Base-by-base conservation (phyloP, 2,329 filamentous ascomycete species). In the Hansfordia pulvinata region DNA sequence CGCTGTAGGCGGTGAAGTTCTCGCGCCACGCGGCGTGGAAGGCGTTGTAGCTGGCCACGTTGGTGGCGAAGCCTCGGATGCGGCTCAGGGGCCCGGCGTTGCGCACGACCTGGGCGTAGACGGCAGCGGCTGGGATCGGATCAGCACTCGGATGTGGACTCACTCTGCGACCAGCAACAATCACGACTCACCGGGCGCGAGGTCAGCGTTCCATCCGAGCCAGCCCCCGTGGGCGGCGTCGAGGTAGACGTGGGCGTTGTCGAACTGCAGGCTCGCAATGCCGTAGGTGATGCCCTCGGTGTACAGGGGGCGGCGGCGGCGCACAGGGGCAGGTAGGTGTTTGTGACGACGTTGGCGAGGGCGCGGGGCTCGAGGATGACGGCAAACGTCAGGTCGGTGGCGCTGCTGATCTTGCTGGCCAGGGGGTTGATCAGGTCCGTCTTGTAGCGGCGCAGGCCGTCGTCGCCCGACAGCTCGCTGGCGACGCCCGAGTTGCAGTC, bases 331-430 rank as follows among this genome's bases (percentile, higher is more conserved):
- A 55, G 34, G 19, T 37, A 43, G 32, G 43, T 29, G 43, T 58
- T 59, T 14, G 56, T 59, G 21, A 60, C 44, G 8, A 53, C 29
- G 40, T 60, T 60, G 23, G 46, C 56, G 17, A 62, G 40, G 17
- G 53, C 53, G 36, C 61, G 57, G 8, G 56, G 58, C 42, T 61
- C 58, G 5, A 61, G 31, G 7, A 60, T 50, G 19, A 60, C 41
- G 12, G 56, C 55, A 23, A 59, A 61, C 16, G 43, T 48, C 21
- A 58, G 38, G 33, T 58, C 54, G 10, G 32, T 34, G 3, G 54
- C 55, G 3, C 44, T 44, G 11, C 40, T 39, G 9, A 58, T 34
- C 37, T 52, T 53, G 20, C 46, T 38, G 7, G 49, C 49, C 32
- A 49, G 58, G 1, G 48, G 47, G 36, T 52, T 46, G 33, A 61